Evolutionary conservation across 805 yeast species (phyloP), one percentile per base, ranked within the genome.

Genomic region (Yamadazyma olivae): DNA sequence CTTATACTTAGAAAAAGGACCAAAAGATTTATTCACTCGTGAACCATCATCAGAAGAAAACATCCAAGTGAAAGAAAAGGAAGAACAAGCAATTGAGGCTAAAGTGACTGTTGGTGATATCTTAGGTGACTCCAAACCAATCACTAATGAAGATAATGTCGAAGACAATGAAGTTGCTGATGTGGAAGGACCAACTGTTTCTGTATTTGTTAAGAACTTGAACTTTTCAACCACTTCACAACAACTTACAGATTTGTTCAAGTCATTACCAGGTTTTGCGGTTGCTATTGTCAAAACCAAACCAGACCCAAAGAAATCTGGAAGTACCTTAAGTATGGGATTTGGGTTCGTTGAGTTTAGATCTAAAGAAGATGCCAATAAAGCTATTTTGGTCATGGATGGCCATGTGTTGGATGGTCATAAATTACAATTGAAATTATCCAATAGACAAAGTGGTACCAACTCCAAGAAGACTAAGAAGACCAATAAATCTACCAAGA

Each of bases 331-430:
- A 41, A 88, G 96, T 50, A 93, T 93, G 99, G 99, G 99, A 15
- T 93, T 89, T 53, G 99, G 99, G 1, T 93, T 93, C 64, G 96
- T 78, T 10, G 99, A 93, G 61, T 93, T 88, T 61, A 77, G 69
- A 48, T 77, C 90, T 1, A 77, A 76, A 46, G 86, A 79, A 26
- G 79, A 83, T 51, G 99, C 99, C 0, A 70, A 76, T 27, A 70
- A 74, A 9, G 98, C 96, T 5, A 77, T 88, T 32, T 58, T 70
- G 22, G 72, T 82, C 0, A 63, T 88, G 67, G 86, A 90, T 57
- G 95, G 87, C 3, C 72, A 78, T 35, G 77, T 78, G 2, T 70
- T 93, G 38, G 95, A 87, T 56, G 97, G 96, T 2, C 99, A 93
- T 59, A 84, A 79, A 49, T 70, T 93, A 32, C 95, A 88, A 61